These are phyloP conservation scores for Lepraria neglecta DNA, from an alignment of 495 filamentous ascomycete species.

Conservation along the genomic window DNA sequence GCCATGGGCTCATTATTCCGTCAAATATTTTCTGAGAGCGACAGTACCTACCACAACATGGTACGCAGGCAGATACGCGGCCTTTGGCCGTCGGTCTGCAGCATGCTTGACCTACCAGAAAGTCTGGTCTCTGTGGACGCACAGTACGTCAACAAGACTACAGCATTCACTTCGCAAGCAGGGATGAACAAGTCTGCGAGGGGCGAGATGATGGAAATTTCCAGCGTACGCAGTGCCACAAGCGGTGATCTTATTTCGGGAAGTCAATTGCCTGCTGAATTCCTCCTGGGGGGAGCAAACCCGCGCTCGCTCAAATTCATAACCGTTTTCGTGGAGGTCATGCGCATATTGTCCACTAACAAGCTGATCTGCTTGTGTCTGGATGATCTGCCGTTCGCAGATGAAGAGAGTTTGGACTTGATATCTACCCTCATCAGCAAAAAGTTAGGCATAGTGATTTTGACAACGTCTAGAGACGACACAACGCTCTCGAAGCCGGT, in stretches of 20 bases:
- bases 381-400: slow-evolving; percentile 82
- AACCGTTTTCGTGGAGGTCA: slow-evolving; percentile 78
- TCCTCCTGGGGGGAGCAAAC: slow-evolving; percentile 60
- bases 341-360: slow-evolving; percentile 67
- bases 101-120: slow-evolving; percentile 71
- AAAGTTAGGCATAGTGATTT: slow-evolving; percentile 69
- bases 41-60: slow-evolving; percentile 74
- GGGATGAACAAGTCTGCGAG: slow-evolving; percentile 17
- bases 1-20: slow-evolving; percentile 76
- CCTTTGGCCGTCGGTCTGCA: slow-evolving; percentile 71
- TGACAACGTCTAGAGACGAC: slow-evolving; percentile 35
- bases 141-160: slow-evolving; percentile 11
- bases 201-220: slow-evolving; percentile 18
- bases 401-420: slow-evolving; percentile 76
- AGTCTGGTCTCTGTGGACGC: slow-evolving; percentile 46
- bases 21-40: slow-evolving; percentile 85
- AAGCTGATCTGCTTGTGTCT: slow-evolving; percentile 78
- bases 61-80: slow-evolving; percentile 66
- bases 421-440: slow-evolving; percentile 65
- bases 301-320: slow-evolving; percentile 71
- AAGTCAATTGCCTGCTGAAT: slow-evolving; percentile 40
- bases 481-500: slow-evolving; percentile 28
- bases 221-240: slow-evolving; percentile 13
- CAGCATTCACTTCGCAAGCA: slow-evolving; percentile 6
- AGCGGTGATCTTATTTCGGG: slow-evolving; percentile 3